phyloP scores from a whole-genome alignment of 192 early-diverging fungal species.

The Diversispora eburnea region DNA sequence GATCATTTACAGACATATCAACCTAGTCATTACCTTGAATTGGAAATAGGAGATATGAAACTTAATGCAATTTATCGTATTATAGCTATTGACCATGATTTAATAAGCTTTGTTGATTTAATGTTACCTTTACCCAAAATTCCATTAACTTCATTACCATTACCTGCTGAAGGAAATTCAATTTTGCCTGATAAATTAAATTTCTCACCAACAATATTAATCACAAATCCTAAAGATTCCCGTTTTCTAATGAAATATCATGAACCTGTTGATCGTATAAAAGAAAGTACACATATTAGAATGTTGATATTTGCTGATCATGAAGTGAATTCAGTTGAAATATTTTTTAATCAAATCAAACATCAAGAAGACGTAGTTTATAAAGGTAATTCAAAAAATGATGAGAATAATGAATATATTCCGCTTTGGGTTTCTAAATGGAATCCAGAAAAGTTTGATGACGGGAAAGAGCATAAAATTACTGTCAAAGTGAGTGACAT shows the following conservation, averaged over 20 bases:
- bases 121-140: conserved; percentile 58
- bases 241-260: conserved; percentile 64
- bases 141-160: conserved; percentile 45
- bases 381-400: conserved; percentile 42
- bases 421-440: conserved; percentile 75
- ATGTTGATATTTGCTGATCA: conserved; percentile 67
- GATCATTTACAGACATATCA: conserved; percentile 64
- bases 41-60: conserved; percentile 91
- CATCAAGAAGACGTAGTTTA: conserved; percentile 46
- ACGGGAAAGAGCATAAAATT: conserved; percentile 60
- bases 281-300: conserved; percentile 65
- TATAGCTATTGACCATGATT: conserved; percentile 80
- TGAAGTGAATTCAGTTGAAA: conserved; percentile 36
- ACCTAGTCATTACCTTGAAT: conserved; percentile 65
- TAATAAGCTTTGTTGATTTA: conserved; percentile 78
- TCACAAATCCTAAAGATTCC: conserved; percentile 88
- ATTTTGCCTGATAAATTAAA: conserved; percentile 15
- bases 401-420: conserved; percentile 41
- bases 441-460: conserved; percentile 67
- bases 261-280: conserved; percentile 68
- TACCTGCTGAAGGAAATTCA: background rate
- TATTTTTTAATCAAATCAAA: conserved; percentile 48
- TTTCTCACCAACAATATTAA: conserved; percentile 67
- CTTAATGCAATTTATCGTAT: conserved; percentile 82
- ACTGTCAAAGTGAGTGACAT: conserved; percentile 59